These are phyloP conservation scores for Stereocaulon alpinum DNA, from an alignment of 495 filamentous ascomycete species.

Conservation along the genomic window DNA sequence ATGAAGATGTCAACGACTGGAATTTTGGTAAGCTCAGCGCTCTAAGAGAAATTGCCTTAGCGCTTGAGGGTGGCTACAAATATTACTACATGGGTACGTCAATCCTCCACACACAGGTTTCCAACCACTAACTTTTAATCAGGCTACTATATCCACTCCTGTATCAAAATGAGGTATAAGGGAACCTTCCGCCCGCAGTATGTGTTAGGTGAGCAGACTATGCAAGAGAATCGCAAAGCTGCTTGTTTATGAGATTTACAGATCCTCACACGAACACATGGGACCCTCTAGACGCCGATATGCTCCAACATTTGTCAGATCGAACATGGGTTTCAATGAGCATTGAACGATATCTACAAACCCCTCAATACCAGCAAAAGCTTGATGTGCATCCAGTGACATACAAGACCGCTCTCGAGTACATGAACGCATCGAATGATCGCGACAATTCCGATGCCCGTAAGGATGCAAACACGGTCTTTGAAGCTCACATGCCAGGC, in stretches of 20 bases:
- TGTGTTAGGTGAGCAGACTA: slow-evolving; percentile 47
- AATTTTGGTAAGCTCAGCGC: slow-evolving; percentile 84
- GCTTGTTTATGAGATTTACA: slow-evolving; percentile 20
- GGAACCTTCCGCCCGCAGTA: slow-evolving; percentile 74
- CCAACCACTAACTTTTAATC: background rate
- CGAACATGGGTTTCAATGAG: slow-evolving; percentile 62
- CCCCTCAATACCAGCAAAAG: slow-evolving; percentile 2
- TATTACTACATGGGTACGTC: slow-evolving; percentile 65
- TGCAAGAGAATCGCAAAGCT: background rate
- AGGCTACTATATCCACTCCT: slow-evolving; percentile 64
- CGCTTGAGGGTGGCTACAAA: slow-evolving; percentile 61
- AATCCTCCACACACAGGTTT: slow-evolving; percentile 29
- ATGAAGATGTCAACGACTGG: slow-evolving; percentile 68
- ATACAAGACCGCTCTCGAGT: slow-evolving; percentile 11
- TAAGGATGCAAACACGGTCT: slow-evolving; percentile 41
- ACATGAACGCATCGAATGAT: slow-evolving; percentile 12
- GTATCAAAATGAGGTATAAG: slow-evolving; percentile 83
- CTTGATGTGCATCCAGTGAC: slow-evolving; percentile 12
- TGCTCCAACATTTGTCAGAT: slow-evolving; percentile 51
- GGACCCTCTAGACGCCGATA: slow-evolving; percentile 60
- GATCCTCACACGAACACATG: slow-evolving; percentile 68
- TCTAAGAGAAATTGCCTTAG: slow-evolving; percentile 69
- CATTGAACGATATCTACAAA: slow-evolving; percentile 30
- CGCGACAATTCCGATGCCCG: slow-evolving; percentile 27
- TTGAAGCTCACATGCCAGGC: slow-evolving; percentile 66